These are phyloP conservation scores for Davidsoniella australis DNA, from an alignment of 2,329 filamentous ascomycete species.

Conservation along the genomic window DNA sequence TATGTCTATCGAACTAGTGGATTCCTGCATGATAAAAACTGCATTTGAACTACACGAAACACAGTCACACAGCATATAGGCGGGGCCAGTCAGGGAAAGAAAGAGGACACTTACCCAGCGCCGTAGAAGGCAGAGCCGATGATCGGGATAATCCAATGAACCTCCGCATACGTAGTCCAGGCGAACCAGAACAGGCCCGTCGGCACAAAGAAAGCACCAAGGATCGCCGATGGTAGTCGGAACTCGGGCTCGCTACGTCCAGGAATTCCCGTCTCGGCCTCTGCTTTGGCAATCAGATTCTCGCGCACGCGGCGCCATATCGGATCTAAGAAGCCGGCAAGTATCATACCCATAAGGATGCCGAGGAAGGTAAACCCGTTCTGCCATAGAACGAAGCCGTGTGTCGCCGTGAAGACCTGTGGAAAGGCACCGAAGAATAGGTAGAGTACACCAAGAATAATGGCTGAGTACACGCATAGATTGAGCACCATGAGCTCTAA, in stretches of 20 bases:
- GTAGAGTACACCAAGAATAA: conserved; percentile 76
- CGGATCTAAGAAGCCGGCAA: conserved; percentile 44
- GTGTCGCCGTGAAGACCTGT: conserved; percentile 56
- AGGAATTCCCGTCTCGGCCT: conserved; percentile 27
- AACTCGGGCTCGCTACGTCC: conserved; percentile 69
- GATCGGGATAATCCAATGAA: conserved; percentile 64
- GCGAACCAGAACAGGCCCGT: conserved; percentile 76
- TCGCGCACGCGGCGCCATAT: conserved; percentile 46
- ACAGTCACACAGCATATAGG: too few species aligned
- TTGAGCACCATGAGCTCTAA: conserved; percentile 75
- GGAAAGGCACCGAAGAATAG: conserved; percentile 83
- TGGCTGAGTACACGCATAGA: conserved; percentile 66
- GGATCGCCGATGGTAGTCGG: conserved; percentile 57
- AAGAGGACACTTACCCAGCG: conserved; percentile 37
- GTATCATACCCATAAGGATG: conserved; percentile 49
- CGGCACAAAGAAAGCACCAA: conserved; percentile 62
- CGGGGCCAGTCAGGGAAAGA: background rate
- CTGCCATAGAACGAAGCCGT: conserved; percentile 66
- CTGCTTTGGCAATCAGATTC: conserved; percentile 37
- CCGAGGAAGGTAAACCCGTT: conserved; percentile 64
- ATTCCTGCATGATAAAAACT: background rate
- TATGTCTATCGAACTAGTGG: background rate
- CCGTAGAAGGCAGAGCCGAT: conserved; percentile 58
- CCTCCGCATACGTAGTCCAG: conserved; percentile 59
- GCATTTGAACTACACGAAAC: background rate